A percentile compares a stretch with the other conserved stretches of the same genome.
Evolutionary conservation across 805 yeast genomes (phyloP).

Genomic region (Schwanniomyces polymorphus): DNA sequence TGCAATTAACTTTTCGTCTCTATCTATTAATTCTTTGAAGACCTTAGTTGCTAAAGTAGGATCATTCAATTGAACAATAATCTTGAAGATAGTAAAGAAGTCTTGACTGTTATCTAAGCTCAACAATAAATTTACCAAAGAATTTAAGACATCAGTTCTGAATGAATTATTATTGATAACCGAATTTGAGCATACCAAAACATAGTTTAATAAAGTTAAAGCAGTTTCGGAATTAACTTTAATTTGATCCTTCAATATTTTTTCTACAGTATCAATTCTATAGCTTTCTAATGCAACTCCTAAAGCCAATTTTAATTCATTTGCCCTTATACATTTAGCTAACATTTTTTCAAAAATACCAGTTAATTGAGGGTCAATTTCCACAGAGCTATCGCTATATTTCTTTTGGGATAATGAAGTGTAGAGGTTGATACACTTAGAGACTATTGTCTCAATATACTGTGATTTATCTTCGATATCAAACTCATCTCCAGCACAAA

Average conservation of each 20-base stretch:
- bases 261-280: conserved; percentile 76
- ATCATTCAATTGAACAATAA: conserved; percentile 86
- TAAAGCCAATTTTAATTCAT: conserved; percentile 77
- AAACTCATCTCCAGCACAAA: conserved; percentile 80
- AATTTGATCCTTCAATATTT: conserved; percentile 47
- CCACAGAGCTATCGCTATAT: conserved; percentile 20
- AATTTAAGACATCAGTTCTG: conserved; percentile 61
- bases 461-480: conserved; percentile 76
- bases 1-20: conserved; percentile 57
- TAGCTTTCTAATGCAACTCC: conserved; percentile 90
- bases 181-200: conserved; percentile 69
- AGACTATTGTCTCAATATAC: conserved; percentile 89
- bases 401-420: conserved; percentile 59
- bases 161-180: conserved; percentile 66
- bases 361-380: conserved; percentile 62
- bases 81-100: conserved; percentile 79
- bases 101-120: conserved; percentile 60
- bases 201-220: conserved; percentile 64
- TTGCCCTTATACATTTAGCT: conserved; percentile 66
- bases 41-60: conserved; percentile 64
- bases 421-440: conserved; percentile 87
- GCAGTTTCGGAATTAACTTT: conserved; percentile 50
- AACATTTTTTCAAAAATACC: conserved; percentile 85
- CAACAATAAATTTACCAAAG: conserved; percentile 61
- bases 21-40: conserved; percentile 61